These are phyloP conservation scores for Trifolium subterraneum DNA, from an alignment of 306 rosid genomes.

Conservation along the genomic window DNA sequence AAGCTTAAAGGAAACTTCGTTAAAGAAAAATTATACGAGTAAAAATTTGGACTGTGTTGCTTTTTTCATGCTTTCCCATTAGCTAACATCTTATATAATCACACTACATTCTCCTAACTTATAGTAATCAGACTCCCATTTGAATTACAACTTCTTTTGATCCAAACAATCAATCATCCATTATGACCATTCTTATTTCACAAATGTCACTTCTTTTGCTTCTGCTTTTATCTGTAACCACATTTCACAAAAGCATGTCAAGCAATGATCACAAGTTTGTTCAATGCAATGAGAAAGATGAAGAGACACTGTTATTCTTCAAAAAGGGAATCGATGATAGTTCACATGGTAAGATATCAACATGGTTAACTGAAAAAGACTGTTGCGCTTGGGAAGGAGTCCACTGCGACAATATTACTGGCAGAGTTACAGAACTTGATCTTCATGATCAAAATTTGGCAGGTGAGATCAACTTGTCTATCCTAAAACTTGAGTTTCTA, in stretches of 20 bases:
- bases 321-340: background rate
- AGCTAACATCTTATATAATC: background rate
- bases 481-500: constrained; percentile 22
- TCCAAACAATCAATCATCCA: too few species aligned
- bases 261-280: background rate
- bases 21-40: too few species aligned
- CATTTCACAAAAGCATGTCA: background rate
- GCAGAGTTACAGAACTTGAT: background rate
- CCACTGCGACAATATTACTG: constrained; percentile 4
- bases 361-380: constrained; percentile 4
- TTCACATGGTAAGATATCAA: background rate
- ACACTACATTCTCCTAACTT: background rate
- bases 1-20: too few species aligned
- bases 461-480: constrained; percentile 10
- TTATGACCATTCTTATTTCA: background rate
- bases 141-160: too few species aligned
- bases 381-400: constrained; percentile 35
- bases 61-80: too few species aligned
- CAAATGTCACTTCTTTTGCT: background rate
- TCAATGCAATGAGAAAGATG: constrained; percentile 6
- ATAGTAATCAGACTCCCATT: too few species aligned
- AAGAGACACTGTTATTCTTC: background rate
- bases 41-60: too few species aligned
- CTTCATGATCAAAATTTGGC: fast-evolving
- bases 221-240: background rate